Base-by-base conservation (phyloP, 2,329 filamentous ascomycete species). In the Talaromyces pinophilus region DNA sequence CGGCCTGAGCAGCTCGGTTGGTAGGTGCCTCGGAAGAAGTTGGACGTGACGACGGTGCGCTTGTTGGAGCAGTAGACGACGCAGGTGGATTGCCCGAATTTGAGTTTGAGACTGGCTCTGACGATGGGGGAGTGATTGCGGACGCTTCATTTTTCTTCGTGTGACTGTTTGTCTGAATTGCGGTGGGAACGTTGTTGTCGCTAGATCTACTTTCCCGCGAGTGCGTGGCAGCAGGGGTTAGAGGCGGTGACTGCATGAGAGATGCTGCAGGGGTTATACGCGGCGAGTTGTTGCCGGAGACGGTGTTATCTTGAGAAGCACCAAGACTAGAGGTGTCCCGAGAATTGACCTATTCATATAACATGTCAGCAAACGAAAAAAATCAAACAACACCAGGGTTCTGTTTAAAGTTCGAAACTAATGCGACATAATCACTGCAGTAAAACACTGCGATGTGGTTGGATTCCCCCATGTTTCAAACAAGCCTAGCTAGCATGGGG, bases 171-270 rank as follows among this genome's bases (percentile, higher is more conserved):
- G 59, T 73, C 67, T 74, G 69, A 15, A 40, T 22, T 22, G 74
- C 74, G 48, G 74, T 67, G 25, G 70, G 73, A 44, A 74, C 74
- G 57, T 74, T 75, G 63, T 71, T 73, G 66, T 77, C 75, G 60
- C 71, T 75, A 65, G 72, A 69, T 70, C 76, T 77, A 62, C 73
- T 82, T 74, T 88, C 87, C 71, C 83, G 82, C 63, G 86, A 87
- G 69, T 83, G 82, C 52, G 92, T 94, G 62, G 89, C 93, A 64
- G 92, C 89, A 19, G 94, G 94, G 13, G 93, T 97, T 62, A 98
- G 85, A 50, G 93, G 93, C 70, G 94, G 94, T 11, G 93, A 96
- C 71, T 94, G 91, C 80, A 96, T 86, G 66, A 90, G 87, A 67
- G 89, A 87, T 54, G 86, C 82, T 68, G 86, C 85, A 67, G 91